Percentiles rank a stretch among this genome's conserved stretches.
These are phyloP conservation scores for Sporothrix dimorphospora DNA, from an alignment of 2,329 filamentous ascomycete genomes.

Conservation along the genomic window DNA sequence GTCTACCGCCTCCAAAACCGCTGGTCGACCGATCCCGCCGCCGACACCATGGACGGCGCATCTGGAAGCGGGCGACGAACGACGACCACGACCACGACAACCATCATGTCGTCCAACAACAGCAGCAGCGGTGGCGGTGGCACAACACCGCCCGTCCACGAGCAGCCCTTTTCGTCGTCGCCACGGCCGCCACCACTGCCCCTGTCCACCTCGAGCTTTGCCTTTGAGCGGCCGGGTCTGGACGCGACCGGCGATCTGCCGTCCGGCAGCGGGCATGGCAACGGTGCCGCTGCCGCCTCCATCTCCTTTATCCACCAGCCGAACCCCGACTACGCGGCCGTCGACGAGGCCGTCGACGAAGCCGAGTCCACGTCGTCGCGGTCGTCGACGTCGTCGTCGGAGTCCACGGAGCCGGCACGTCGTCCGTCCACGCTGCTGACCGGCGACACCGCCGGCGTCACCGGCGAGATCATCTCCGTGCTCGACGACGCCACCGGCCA, in stretches of 20 bases:
- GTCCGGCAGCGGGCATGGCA: too few relatives aligned
- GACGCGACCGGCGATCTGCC: too few relatives aligned
- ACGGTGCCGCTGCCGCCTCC: too few relatives aligned
- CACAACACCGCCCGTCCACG: too few relatives aligned
- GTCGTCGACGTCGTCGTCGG: not conserved
- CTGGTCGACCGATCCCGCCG: not conserved
- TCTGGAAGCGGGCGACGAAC: too few relatives aligned
- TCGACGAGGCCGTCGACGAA: not conserved
- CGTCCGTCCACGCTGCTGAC: too few relatives aligned
- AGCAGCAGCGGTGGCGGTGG: too few relatives aligned
- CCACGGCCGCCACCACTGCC: conserved; percentile 22
- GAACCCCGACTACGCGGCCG: conserved; percentile 50
- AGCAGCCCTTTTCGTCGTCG: not conserved
- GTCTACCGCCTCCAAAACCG: conserved; percentile 15
- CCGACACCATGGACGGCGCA: not conserved
- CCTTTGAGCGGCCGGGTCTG: not conserved
- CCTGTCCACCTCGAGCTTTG: conserved; percentile 19
- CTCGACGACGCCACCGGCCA: conserved; percentile 42
- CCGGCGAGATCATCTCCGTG: not conserved
- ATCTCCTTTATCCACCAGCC: conserved; percentile 52
- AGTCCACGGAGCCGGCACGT: too few relatives aligned
- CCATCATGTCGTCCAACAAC: not conserved
- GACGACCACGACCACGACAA: not conserved
- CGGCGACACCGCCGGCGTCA: not conserved
- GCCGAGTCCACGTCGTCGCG: not conserved